Evolutionary conservation across 2,329 filamentous ascomycete species (phyloP), one percentile per base, ranked within the genome.

Genomic region (Cylindrodendrum hubeiense): DNA sequence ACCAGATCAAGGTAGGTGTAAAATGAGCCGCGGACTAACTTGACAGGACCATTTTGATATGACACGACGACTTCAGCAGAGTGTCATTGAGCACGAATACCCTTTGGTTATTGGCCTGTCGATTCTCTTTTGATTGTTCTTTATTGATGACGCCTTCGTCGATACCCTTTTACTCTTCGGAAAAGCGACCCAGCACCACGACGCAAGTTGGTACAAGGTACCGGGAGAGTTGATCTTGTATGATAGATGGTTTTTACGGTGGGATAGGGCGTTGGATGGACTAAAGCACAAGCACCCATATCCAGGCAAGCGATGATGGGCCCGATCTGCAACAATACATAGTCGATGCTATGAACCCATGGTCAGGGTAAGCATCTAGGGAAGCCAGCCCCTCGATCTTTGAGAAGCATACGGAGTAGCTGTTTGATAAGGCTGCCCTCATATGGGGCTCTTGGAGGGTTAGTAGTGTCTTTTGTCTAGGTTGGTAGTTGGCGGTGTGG

Each of bases 161-260:
- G 70, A 74, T 74, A 74, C 68, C 71, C 71, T 60, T 65, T 56
- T 41, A 41, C 28, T 54, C 37, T 67, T 44, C 67, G 55, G 56
- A 63, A 49, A 65, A 70, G 54, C 58, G 67, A 56, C 55, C 41
- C 60, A 66, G 49, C 61, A 67, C 37, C 34, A 41, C 60, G 43
- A 60, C 53, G 44, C 65, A 62, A 60, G 62, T 63, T 56, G 57
- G 63, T 65, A 72, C 61, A 9, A 33, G 67, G 63, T 52, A 22
- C 51, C 34, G 49, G 59, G 34, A 60, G 64, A 65, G 56, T 58
- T 61, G 51, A 58, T 49, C 52, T 61, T 71, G 63, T 66, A 65
- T 51, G 57, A 61, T 67, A 43, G 21, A 56, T 62, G 68, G 68
- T 53, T 71, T 60, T 53, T 34, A 33, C 54, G 55, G 44, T 65